Evolutionary conservation across 2,329 filamentous ascomycete species (phyloP).

Genomic region (Cercospora sp.): DNA sequence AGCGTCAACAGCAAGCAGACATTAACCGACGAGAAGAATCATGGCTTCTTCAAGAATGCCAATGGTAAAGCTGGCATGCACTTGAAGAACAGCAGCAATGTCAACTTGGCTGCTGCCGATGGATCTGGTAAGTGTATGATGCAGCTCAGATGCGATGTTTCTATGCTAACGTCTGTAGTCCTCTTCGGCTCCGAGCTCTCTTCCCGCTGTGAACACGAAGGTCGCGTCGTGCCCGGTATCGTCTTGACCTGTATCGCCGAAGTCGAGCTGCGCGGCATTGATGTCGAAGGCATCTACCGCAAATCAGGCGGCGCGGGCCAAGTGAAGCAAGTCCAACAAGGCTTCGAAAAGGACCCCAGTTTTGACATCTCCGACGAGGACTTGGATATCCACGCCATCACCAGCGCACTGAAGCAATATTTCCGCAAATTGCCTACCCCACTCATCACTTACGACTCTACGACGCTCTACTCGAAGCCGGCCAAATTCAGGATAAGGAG

Average conservation of each 20-base stretch:
- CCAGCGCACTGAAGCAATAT: slow-evolving; percentile 94
- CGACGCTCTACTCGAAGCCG: slow-evolving; percentile 79
- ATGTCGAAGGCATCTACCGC: slow-evolving; percentile 94
- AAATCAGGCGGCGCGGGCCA: slow-evolving; percentile 94
- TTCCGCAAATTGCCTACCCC: slow-evolving; percentile 90
- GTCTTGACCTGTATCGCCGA: slow-evolving; percentile 95
- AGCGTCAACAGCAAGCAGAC: slow-evolving; percentile 30
- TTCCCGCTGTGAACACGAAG: slow-evolving; percentile 83
- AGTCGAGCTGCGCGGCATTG: slow-evolving; percentile 94
- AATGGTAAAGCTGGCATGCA: slow-evolving; percentile 38
- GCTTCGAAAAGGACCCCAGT: slow-evolving; percentile 76
- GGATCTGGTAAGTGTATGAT: slow-evolving; percentile 35
- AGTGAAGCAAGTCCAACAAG: slow-evolving; percentile 84
- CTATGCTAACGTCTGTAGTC: slow-evolving; percentile 41
- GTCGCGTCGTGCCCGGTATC: slow-evolving; percentile 83
- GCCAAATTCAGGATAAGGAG: slow-evolving; percentile 58
- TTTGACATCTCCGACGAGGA: slow-evolving; percentile 92
- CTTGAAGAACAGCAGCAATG: slow-evolving; percentile 49
- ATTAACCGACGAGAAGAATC: slow-evolving; percentile 31
- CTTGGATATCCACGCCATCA: slow-evolving; percentile 93
- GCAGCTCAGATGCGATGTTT: not conserved
- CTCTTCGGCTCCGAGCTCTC: slow-evolving; percentile 89
- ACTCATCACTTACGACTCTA: slow-evolving; percentile 90
- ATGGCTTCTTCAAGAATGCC: slow-evolving; percentile 42
- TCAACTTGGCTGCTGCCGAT: slow-evolving; percentile 42